Percentiles rank a stretch among this genome's conserved stretches.
Conservation (phyloP, 768 basidiomycete species). For the Russula olivacea region DNA sequence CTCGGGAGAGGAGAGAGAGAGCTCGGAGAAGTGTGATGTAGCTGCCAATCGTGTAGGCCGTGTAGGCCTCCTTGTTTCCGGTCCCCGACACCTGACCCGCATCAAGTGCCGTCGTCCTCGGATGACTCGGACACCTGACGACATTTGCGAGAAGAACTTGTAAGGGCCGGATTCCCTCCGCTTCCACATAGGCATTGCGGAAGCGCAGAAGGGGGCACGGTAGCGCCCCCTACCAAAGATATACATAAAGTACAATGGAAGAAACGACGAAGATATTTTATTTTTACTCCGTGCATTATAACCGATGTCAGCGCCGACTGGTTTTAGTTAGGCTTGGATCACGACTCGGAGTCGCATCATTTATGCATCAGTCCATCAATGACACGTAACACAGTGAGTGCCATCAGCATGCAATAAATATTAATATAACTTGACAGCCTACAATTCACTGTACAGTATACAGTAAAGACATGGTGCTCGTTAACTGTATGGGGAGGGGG, state of each 20-base stretch:
- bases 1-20: neutral
- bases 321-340: no score
- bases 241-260: neutral
- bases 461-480: neutral
- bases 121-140: constrained; percentile 16
- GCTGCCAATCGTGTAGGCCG: constrained; percentile 20
- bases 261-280: neutral
- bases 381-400: no score
- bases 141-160: constrained; percentile 11
- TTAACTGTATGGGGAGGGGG: neutral
- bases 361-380: no score
- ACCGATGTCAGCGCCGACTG: no score
- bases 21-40: neutral
- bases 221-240: constrained; percentile 1
- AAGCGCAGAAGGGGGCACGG: constrained; percentile 2
- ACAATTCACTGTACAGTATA: neutral
- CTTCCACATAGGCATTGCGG: constrained; percentile 15
- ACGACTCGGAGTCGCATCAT: no score
- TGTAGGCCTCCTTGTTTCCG: constrained; percentile 17
- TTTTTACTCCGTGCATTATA: neutral
- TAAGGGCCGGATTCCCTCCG: constrained; percentile 12
- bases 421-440: no score
- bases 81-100: constrained; percentile 1
- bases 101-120: constrained; percentile 22
- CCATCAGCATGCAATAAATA: no score